Base-by-base conservation (phyloP, 1,284 basidiomycete genomes). In the Fomitopsis schrenkii region DNA sequence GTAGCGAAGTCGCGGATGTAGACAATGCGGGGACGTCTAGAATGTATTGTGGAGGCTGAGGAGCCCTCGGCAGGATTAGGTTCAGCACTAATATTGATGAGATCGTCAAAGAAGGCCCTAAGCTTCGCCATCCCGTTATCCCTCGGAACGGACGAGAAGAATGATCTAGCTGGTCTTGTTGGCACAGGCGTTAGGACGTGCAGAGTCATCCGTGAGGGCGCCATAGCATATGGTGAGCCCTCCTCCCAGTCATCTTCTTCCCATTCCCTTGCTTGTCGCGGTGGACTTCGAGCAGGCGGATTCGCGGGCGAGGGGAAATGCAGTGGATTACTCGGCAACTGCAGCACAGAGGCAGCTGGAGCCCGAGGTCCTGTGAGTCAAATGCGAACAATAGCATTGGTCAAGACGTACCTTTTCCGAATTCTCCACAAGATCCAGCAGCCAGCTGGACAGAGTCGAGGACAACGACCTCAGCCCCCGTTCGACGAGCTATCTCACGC, bases 1-100 rank as follows among this genome's bases (percentile, higher is more conserved):
- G 86, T 89, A 5, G 86, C 80, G 64, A 90, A 91, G 70, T 94
- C 91, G 60, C 92, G 88, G 58, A 96, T 80, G 67, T 94, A 92
- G 56, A 96, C 81, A 9, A 96, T 82, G n/a, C 93, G 87, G 10
- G 90, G 88, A 60, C 80, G 77, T 58, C 67, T 53, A 53, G 72
- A 62, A 41, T 69, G 62, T 44, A 62, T 60, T 42, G 61, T 53
- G 52, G 63, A 61, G 9, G 69, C 63, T 8, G 62, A 70, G 56
- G 38, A 71, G 57, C 53, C 59, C 5, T 71, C 70, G 9, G 71
- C 68, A 17, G 62, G 44, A 38, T 64, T 66, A n/a, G 63, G 48
- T 5, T 63, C 45, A 59, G 77, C 75, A n/a, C 77, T 75, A 15
- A 85, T 73, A 66, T 93, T 92, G 62, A 93, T 77, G 40, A 93